Evolutionary conservation across 768 basidiomycete genomes (phyloP).

Genomic region (Pleurotus pulmonarius): DNA sequence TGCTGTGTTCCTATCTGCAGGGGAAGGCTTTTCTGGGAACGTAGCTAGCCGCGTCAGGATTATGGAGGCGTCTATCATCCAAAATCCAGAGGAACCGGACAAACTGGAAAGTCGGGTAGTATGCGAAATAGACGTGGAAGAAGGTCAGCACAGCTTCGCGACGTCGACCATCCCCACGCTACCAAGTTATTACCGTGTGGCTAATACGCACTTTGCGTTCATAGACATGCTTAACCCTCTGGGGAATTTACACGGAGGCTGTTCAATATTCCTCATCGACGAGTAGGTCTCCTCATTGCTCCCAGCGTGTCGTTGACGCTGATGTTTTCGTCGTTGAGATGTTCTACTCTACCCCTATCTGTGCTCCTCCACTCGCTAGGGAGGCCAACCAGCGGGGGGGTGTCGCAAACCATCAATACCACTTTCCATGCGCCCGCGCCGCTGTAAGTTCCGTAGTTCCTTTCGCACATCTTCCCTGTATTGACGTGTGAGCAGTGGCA

Average conservation of each 20-base stretch:
- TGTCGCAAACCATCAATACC: slow-evolving; percentile 12
- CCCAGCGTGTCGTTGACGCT: not conserved
- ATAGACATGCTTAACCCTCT: slow-evolving; percentile 53
- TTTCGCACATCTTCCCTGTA: not conserved
- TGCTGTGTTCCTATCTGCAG: slow-evolving; percentile 22
- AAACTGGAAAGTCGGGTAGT: slow-evolving; percentile 44
- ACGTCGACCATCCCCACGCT: not conserved
- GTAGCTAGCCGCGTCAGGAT: slow-evolving; percentile 26
- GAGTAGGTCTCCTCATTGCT: slow-evolving; percentile 28
- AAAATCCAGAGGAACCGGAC: slow-evolving; percentile 40
- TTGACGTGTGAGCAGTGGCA: not conserved
- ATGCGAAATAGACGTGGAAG: slow-evolving; percentile 35
- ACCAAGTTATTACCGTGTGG: no score
- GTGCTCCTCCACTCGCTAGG: slow-evolving; percentile 20
- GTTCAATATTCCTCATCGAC: slow-evolving; percentile 52
- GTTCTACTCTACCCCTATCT: slow-evolving; percentile 46
- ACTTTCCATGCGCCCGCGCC: slow-evolving; percentile 5
- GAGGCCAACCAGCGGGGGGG: slow-evolving; percentile 19
- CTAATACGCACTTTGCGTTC: not conserved
- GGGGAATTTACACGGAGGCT: slow-evolving; percentile 52
- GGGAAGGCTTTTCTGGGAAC: slow-evolving; percentile 25
- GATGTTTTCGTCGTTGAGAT: slow-evolving; percentile 24
- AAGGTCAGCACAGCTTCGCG: slow-evolving; percentile 29
- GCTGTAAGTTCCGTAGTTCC: not conserved
- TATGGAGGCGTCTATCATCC: slow-evolving; percentile 36